Evolutionary conservation across 164 flowering plant genomes (phyloP), one percentile per base, ranked within the genome.

Genomic region (Cinnamomum micranthum): DNA sequence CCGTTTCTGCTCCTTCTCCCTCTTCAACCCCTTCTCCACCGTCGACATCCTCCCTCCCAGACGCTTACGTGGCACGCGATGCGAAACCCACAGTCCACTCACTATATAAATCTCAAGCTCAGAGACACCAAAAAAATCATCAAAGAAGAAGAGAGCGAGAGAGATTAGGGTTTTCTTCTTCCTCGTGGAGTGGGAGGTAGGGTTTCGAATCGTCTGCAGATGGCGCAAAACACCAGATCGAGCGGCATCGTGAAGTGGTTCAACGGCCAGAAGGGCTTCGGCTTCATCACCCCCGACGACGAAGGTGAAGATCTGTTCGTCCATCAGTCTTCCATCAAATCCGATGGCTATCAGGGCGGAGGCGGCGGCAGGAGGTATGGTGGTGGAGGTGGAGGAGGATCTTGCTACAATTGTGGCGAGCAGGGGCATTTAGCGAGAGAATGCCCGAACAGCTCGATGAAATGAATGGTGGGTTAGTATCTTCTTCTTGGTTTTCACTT

Each of bases 281-380:
- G 98, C 0, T 94, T 94, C 88, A 94, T 94, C 20, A 85, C 97
- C 65, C 96, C 97, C 0, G 80, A 84, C 35, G 93, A 91, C 12
- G 96, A 93, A 1, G 78, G 87, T 23, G 97, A 94, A 23, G 98
- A 92, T 80, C 87, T 92, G 23, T 94, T 94, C 74, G 98, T 92
- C 14, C 98, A 94, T 73, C 98, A 94, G 77, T 84, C 92, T 23
- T 87, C 93, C 20, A 91, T 92, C 84, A 81, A 80, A 68, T 73
- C 92, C 10, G 97, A 92, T 19, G 98, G 97, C 1, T 41, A 41
- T 41, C 47, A 41, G 47, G n/a, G 59, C 59, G 20, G n/a, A 0
- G 59, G 59, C 1, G 59, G 59, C 3, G 77, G 72, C 47, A 77
- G 84, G 27, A 41, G 77, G 82, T 14, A 83, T 85, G 81, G 79